phyloP scores from a whole-genome alignment of 371 early-diverging fungal genomes.

The Rhizopus delemar region DNA sequence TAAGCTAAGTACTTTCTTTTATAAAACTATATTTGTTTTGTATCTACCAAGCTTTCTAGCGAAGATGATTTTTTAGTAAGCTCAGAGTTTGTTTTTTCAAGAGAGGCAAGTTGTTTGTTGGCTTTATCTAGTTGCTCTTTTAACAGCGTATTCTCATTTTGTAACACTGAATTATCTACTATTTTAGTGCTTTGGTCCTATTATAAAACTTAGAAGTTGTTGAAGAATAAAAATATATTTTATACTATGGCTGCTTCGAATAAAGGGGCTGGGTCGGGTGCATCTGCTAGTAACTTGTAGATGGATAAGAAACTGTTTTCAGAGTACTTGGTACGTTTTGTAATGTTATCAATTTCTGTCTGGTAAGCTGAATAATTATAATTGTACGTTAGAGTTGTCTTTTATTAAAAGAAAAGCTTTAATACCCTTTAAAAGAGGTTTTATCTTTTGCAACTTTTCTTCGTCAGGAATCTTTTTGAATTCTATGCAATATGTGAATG shows the following conservation, averaged over 20 bases:
- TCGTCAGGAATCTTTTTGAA: constrained; percentile 80
- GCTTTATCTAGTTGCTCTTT: constrained; percentile 55
- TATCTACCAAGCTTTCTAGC: constrained; percentile 43
- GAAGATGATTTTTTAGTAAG: constrained; percentile 60
- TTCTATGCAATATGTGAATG: constrained; percentile 40
- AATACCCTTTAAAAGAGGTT: constrained; percentile 70
- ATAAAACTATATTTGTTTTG: constrained; percentile 2
- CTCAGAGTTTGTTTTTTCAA: constrained; percentile 53
- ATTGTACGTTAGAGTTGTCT: not conserved
- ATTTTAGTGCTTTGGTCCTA: constrained; percentile 66
- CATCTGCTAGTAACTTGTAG: constrained; percentile 79
- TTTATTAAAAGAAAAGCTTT: not conserved
- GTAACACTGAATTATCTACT: constrained; percentile 47
- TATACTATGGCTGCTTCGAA: constrained; percentile 55
- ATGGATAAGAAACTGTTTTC: constrained; percentile 80
- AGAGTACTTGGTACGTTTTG: constrained; percentile 81
- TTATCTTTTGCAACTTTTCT: constrained; percentile 74
- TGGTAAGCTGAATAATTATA: constrained; percentile 67
- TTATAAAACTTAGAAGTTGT: not conserved
- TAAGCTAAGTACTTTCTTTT: not conserved
- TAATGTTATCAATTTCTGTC: constrained; percentile 86
- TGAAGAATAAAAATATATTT: not conserved
- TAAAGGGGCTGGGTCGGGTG: constrained; percentile 84
- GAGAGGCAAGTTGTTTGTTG: constrained; percentile 44
- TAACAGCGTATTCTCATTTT: constrained; percentile 57